Evolutionary conservation across 441 rosid species (phyloP), one percentile per base, ranked within the genome.

Genomic region (Pelargonium citronellum): DNA sequence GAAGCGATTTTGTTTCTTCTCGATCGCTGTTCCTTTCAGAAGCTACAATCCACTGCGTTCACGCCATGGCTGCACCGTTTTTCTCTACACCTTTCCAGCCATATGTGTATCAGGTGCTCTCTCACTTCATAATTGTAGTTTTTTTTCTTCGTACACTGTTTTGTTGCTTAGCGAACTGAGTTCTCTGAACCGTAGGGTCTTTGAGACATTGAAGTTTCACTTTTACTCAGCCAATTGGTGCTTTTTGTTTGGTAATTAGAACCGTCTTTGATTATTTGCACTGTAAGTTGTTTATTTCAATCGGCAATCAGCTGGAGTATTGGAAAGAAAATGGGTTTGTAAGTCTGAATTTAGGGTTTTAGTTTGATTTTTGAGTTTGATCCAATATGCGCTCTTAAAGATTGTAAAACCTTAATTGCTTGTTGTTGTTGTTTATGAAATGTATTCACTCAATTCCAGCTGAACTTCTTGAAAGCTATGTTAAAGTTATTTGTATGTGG

Each of bases 81-180:
- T 93, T 91, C 83, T 85, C 97, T 0, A 93, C 96, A 63, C 98
- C 98, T 64, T 88, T 93, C 82, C 98, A 93, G 81, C 98, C 97
- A 12, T 91, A 89, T 61, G 96, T 93, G 66, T 91, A 93, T 71
- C 98, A 91, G 97, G 98, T 91, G 71, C 69, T 64, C 61, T 70
- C 64, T 61, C 61, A 55, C 61, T 51, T 16, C 61, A 55, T 20
- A 16, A 55, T 55, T 16, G 61, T 5, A 55, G 61, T 24, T 16
- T 7, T 22, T 22, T 22, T 22, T 9, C 17, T 19, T 16, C 9
- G 4, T 30, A 30, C 20, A 20, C 13, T 71, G 66, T 71, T 79
- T 61, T 68, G 49, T 67, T 68, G 46, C 37, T 64, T 16, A 64
- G 75, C 70, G 68, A 72, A 64, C 68, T 43, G 49, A n/a, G 20